Percentiles rank a stretch among this genome's conserved stretches.
phyloP scores from a whole-genome alignment of 2,329 filamentous ascomycete species.

The Stagonosporopsis chrysanthemi region DNA sequence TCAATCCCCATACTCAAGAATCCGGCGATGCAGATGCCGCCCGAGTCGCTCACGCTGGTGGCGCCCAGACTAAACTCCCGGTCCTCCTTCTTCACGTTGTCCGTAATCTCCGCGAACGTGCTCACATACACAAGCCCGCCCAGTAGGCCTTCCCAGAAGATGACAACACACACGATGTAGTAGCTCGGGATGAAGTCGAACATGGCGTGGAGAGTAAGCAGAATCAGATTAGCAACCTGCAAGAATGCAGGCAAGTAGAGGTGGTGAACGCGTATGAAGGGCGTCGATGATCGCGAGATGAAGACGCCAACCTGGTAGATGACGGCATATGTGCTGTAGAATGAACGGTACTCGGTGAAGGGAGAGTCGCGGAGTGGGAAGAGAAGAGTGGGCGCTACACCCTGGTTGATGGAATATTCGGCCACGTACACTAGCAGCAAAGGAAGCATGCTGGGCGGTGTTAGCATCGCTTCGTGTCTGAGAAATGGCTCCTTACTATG shows the following conservation, averaged over 20 bases:
- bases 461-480: conserved; percentile 13
- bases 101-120: conserved; percentile 92
- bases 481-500: conserved; percentile 60
- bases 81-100: conserved; percentile 77
- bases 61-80: conserved; percentile 91
- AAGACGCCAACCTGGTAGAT: conserved; percentile 97
- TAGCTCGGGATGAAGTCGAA: conserved; percentile 84
- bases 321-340: conserved; percentile 94
- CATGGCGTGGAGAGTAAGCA: conserved; percentile 79
- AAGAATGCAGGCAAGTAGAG: conserved; percentile 84
- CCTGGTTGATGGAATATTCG: conserved; percentile 98
- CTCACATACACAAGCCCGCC: conserved; percentile 89
- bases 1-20: conserved; percentile 85
- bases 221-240: conserved; percentile 77
- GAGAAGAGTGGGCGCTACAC: conserved; percentile 85
- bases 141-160: conserved; percentile 94
- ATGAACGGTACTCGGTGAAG: conserved; percentile 81
- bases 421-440: conserved; percentile 91
- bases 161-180: conserved; percentile 81
- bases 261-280: conserved; percentile 80
- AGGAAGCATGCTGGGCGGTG: conserved; percentile 74
- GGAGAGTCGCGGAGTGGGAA: conserved; percentile 81
- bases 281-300: conserved; percentile 88
- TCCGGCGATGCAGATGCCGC: conserved; percentile 86
- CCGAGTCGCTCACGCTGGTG: conserved; percentile 91